Base-by-base conservation (phyloP, 495 filamentous ascomycete species). In the Chaetomium fimeti region DNA sequence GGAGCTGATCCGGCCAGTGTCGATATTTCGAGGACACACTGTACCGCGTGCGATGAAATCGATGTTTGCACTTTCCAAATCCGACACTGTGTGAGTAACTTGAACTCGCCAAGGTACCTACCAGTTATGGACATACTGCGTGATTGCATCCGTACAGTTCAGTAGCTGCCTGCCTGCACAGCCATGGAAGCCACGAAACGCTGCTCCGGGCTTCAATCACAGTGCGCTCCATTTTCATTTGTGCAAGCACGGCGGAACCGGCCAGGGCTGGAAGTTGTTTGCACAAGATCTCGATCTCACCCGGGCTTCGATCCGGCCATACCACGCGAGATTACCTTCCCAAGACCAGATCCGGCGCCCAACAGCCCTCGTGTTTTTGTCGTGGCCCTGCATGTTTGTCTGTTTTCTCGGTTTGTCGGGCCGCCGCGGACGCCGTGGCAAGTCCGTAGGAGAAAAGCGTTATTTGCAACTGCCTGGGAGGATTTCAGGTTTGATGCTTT, bases 241-340 rank as follows among this genome's bases (percentile, higher is more conserved):
- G 20, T 12, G 45, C 45, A 49, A 47, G 45, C 45, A n/a, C 45
- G 45, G 45, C n/a, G 20, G 18, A 24, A 11, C 32, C 8, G 32
- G 32, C 32, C 32, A 36, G 32, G 5, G 6, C 12, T 9, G 5
- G 12, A 9, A 36, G 12, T 6, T 49, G 45, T 29, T n/a, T 53
- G 51, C 51, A 53, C 49, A 52, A 28, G 27, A 53, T 53, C 51
- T 53, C 51, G 25, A 53, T 29, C 24, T 11, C 6, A 32, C 3
- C 25, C 48, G n/a, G n/a, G n/a, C 49, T 53, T 29, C 51, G 51
- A 53, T 53, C 51, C 51, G 51, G 25, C 27, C 51, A 53, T 29
- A 29, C 51, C 51, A 29, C 51, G 24, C 51, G 51, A 53, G 51
- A 53, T 53, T 53, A n/a, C 25, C 45, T 24, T 18, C 25, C 5